Conservation (phyloP, 768 basidiomycete species). For the Hypsizygus marmoreus region DNA sequence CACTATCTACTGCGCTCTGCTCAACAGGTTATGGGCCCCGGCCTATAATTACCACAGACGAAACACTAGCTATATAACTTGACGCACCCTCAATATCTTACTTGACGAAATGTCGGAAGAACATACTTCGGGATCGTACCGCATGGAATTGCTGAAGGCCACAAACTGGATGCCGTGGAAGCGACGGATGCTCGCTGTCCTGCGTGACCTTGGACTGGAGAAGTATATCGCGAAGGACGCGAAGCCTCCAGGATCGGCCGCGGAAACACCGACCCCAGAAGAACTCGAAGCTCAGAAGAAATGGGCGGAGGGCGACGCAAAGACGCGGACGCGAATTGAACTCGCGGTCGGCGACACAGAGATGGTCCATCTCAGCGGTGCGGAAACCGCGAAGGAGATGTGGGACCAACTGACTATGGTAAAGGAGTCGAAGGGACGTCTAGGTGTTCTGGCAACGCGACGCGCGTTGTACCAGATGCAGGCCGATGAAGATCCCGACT, state of each 20-base stretch:
- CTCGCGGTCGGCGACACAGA: too few relatives aligned
- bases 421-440: too few relatives aligned
- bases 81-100: too few relatives aligned
- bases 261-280: slow-evolving; percentile 13
- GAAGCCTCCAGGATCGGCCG: slow-evolving; percentile 18
- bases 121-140: slow-evolving; percentile 5
- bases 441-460: slow-evolving; percentile 24
- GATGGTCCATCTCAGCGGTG: too few relatives aligned
- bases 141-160: slow-evolving; percentile 9
- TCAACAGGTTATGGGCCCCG: too few relatives aligned
- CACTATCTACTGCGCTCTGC: too few relatives aligned
- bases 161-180: slow-evolving; percentile 9
- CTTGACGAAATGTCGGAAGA: slow-evolving; percentile 1
- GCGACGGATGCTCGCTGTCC: slow-evolving; percentile 19
- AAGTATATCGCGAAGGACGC: slow-evolving; percentile 21
- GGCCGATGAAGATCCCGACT: slow-evolving; percentile 27
- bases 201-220: slow-evolving; percentile 27
- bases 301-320: slow-evolving; percentile 22
- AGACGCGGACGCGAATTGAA: too few relatives aligned
- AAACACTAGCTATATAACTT: too few relatives aligned
- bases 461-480: slow-evolving; percentile 20
- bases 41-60: too few relatives aligned
- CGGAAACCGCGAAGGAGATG: too few relatives aligned
- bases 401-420: slow-evolving; percentile 24
- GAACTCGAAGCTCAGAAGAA: slow-evolving; percentile 9